A percentile compares a stretch with the other conserved stretches of the same genome.
phyloP scores from a whole-genome alignment of 1,284 basidiomycete genomes.

The Malassezia psittaci region DNA sequence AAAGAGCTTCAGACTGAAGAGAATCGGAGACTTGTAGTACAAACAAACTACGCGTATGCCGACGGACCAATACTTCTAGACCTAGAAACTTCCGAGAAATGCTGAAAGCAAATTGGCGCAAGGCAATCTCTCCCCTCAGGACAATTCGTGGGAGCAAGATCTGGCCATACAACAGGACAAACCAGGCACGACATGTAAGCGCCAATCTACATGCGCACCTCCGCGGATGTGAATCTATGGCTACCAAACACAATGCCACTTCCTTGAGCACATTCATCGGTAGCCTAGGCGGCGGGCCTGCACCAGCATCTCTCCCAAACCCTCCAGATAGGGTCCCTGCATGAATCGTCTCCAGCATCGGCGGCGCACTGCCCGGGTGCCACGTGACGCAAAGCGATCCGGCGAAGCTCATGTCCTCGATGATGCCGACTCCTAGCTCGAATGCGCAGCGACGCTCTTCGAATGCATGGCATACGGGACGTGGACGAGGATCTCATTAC shows the following conservation, averaged over 20 bases:
- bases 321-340: background rate
- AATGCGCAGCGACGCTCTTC: constrained; percentile 2
- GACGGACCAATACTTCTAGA: background rate
- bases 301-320: background rate
- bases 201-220: background rate
- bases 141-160: constrained; percentile 2
- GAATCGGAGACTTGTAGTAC: background rate
- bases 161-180: background rate
- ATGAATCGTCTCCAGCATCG: constrained; percentile 1
- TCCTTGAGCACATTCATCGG: background rate
- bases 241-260: background rate
- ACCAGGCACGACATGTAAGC: constrained; percentile 7
- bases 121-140: background rate
- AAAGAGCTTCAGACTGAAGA: background rate
- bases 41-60: background rate
- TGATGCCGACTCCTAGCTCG: background rate
- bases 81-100: background rate
- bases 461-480: background rate
- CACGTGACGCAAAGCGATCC: background rate
- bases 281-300: background rate
- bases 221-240: background rate
- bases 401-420: background rate
- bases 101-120: background rate
- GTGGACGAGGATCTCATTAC: background rate
- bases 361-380: background rate